A percentile compares a stretch with the other conserved stretches of the same genome.
phyloP scores from a whole-genome alignment of 306 rosid genomes.

The Ormosia semicastrata region DNA sequence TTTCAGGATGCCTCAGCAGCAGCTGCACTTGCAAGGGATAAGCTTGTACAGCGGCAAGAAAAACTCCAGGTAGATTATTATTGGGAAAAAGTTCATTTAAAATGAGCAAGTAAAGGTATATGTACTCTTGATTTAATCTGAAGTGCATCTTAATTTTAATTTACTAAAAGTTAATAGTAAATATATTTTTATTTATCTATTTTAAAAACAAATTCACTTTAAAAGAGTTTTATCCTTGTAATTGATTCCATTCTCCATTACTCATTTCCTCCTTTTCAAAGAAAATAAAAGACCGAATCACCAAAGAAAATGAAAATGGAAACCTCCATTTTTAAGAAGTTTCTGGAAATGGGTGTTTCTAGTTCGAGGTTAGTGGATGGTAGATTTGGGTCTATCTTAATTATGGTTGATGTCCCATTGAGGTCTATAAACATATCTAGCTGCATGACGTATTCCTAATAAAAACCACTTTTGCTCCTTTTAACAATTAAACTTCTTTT shows the following conservation, averaged over 20 bases:
- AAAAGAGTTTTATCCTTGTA: no score
- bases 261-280: neutral
- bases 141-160: no score
- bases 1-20: conserved; percentile 75
- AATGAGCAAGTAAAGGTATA: no score
- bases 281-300: neutral
- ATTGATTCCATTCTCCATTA: conserved; percentile 12
- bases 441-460: neutral
- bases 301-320: neutral
- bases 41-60: conserved; percentile 70
- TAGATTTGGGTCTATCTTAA: conserved; percentile 21
- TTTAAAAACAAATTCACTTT: no score
- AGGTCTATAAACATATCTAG: neutral
- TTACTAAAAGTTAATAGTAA: no score
- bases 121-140: no score
- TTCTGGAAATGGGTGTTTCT: neutral
- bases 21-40: conserved; percentile 77
- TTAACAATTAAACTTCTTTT: neutral
- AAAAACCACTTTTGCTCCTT: neutral
- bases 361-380: neutral
- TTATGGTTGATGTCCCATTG: conserved; percentile 6
- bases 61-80: conserved; percentile 68
- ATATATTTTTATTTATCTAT: neutral
- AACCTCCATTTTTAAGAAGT: neutral
- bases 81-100: neutral